A percentile compares a stretch with the other conserved stretches of the same genome.
Evolutionary conservation across 1,139 yeast species (phyloP).

Genomic region (Nakaseomyces kungkrabaensis): DNA sequence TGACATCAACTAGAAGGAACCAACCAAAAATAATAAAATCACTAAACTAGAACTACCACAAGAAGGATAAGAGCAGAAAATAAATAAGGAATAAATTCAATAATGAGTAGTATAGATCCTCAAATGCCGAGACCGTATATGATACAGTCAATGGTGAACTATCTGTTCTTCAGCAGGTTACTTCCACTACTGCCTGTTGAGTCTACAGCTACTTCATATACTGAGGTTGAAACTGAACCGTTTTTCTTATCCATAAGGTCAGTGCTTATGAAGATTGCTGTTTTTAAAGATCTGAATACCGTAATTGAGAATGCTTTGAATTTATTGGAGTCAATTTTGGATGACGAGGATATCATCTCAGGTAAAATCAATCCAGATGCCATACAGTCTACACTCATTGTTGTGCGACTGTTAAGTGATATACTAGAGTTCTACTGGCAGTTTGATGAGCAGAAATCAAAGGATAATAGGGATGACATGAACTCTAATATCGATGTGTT

Average conservation of each 20-base stretch:
- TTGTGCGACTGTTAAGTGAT: constrained; percentile 24
- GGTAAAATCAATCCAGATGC: constrained; percentile 6
- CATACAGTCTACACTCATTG: constrained; percentile 19
- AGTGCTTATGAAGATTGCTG: constrained; percentile 22
- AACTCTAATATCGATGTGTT: constrained; percentile 3
- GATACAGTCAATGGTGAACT: constrained; percentile 14
- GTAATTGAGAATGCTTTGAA: constrained; percentile 16
- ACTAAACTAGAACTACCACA: neutral
- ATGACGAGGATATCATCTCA: constrained; percentile 14
- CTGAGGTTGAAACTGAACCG: constrained; percentile 23
- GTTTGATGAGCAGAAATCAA: constrained; percentile 7
- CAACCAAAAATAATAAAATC: too few relatives aligned
- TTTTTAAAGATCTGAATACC: constrained; percentile 19
- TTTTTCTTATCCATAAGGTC: constrained; percentile 21
- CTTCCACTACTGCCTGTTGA: constrained; percentile 20
- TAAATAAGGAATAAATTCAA: neutral
- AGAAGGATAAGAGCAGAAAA: neutral
- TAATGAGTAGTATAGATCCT: neutral
- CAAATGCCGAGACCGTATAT: constrained; percentile 4
- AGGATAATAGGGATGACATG: constrained; percentile 4
- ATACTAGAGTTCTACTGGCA: constrained; percentile 25
- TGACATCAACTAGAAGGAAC: too few relatives aligned
- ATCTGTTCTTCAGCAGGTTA: constrained; percentile 17
- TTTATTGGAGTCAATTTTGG: constrained; percentile 16
- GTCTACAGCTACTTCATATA: constrained; percentile 14